Percentiles rank a stretch among this genome's conserved stretches.
Evolutionary conservation across 306 rosid genomes (phyloP).

Genomic region (Quercus cerris): DNA sequence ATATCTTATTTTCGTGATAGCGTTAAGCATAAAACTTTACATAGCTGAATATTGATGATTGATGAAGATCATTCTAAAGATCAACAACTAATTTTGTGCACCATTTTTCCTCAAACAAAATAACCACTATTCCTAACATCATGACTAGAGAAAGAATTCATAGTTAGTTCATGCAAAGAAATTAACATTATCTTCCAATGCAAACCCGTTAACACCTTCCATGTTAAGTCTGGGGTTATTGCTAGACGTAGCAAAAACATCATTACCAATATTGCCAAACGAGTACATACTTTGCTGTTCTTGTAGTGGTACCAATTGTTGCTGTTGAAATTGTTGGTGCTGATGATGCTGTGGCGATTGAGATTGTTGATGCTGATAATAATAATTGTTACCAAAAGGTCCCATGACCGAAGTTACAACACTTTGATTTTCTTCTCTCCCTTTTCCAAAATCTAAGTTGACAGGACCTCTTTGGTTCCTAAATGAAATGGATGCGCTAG

Average conservation of each 20-base stretch:
- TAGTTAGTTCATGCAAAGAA: neutral
- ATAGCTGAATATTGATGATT: neutral
- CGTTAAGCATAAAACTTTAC: neutral
- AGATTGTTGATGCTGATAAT: constrained; percentile 19
- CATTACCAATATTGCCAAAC: neutral
- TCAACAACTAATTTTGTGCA: neutral
- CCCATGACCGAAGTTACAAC: neutral
- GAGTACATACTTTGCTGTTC: constrained; percentile 16
- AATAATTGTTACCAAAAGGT: constrained; percentile 4
- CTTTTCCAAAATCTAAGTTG: constrained; percentile 60
- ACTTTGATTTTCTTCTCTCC: constrained; percentile 25
- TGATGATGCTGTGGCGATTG: constrained; percentile 8
- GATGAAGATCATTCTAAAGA: neutral
- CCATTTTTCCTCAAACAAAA: neutral
- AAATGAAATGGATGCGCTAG: constrained; percentile 32
- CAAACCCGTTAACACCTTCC: neutral
- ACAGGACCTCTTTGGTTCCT: constrained; percentile 64
- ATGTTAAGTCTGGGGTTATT: neutral
- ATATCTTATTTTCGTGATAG: neutral
- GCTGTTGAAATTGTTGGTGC: constrained; percentile 20
- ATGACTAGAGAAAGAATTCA: neutral
- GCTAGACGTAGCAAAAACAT: constrained; percentile 9
- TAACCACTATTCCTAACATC: neutral
- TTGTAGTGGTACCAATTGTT: neutral
- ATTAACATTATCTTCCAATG: neutral